These are phyloP conservation scores for Trichophyton schoenleinii DNA, from an alignment of 2,329 filamentous ascomycete genomes.

Conservation along the genomic window DNA sequence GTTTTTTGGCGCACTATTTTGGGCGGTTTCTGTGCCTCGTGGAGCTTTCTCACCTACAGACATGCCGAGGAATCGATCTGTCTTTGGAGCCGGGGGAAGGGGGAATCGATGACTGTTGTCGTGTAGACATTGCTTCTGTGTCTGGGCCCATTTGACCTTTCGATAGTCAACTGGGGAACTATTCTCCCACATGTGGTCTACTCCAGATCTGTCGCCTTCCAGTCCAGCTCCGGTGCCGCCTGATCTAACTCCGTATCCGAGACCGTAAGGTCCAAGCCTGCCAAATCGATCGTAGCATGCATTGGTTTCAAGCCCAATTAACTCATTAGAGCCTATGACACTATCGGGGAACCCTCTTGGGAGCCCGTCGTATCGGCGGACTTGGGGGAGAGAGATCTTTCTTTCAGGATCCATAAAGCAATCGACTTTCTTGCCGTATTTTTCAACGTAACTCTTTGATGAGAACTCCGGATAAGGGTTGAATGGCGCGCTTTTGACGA, in stretches of 20 bases:
- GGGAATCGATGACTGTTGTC: slow-evolving; percentile 59
- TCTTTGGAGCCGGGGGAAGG: slow-evolving; percentile 25
- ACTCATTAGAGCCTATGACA: slow-evolving; percentile 72
- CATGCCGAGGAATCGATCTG: slow-evolving; percentile 22
- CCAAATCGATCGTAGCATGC: slow-evolving; percentile 91
- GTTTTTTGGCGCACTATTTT: slow-evolving; percentile 11
- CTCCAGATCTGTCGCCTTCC: slow-evolving; percentile 68
- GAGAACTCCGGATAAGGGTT: slow-evolving; percentile 56
- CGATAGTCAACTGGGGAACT: slow-evolving; percentile 63
- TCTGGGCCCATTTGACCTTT: slow-evolving; percentile 64
- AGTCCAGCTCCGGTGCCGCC: slow-evolving; percentile 79
- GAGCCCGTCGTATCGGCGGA: slow-evolving; percentile 65
- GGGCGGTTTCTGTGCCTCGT: not conserved
- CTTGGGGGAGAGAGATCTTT: slow-evolving; percentile 52
- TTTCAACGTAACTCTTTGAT: slow-evolving; percentile 42
- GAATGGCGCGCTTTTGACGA: slow-evolving; percentile 37
- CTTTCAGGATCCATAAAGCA: slow-evolving; percentile 65
- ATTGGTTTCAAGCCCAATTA: slow-evolving; percentile 66
- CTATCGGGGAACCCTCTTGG: slow-evolving; percentile 75
- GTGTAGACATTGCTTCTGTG: slow-evolving; percentile 59
- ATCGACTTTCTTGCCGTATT: slow-evolving; percentile 51
- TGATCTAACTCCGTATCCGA: slow-evolving; percentile 65
- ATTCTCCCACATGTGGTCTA: slow-evolving; percentile 64
- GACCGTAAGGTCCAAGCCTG: slow-evolving; percentile 74
- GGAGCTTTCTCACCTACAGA: slow-evolving; percentile 7